phyloP scores from a whole-genome alignment of 106 monocot species.

The Gastrodia elata region DNA sequence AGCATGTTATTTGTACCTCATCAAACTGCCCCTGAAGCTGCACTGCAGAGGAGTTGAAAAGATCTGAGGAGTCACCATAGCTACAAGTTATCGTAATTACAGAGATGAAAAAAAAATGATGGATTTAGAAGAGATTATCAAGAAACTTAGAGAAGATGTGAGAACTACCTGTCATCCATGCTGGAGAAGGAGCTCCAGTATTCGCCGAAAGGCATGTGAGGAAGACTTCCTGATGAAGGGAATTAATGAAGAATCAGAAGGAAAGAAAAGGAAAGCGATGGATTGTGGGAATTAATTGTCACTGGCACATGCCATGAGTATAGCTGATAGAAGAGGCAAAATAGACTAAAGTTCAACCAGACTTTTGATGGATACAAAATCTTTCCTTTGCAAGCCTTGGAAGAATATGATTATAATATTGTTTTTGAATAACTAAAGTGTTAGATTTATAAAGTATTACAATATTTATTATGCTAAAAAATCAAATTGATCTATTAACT shows the following conservation, averaged over 20 bases:
- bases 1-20: too few relatives aligned
- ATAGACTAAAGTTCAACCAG: too few relatives aligned
- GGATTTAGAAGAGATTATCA: not conserved
- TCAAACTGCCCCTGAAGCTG: not conserved
- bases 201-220: not conserved
- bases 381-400: too few relatives aligned
- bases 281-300: constrained; percentile 3
- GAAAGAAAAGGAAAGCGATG: not conserved
- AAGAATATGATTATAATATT: too few relatives aligned
- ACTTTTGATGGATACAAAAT: too few relatives aligned
- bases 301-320: not conserved
- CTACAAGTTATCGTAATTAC: not conserved
- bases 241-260: not conserved
- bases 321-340: too few relatives aligned
- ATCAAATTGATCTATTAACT: too few relatives aligned
- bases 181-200: constrained; percentile 7
- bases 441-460: too few relatives aligned
- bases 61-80: not conserved
- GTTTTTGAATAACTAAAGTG: too few relatives aligned
- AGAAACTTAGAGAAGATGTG: not conserved
- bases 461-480: too few relatives aligned
- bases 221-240: constrained; percentile 3
- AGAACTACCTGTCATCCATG: constrained; percentile 3
- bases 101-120: not conserved
- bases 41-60: not conserved